Percentiles rank a stretch among this genome's conserved stretches.
phyloP scores from a whole-genome alignment of 2,329 filamentous ascomycete genomes.

The Diaporthe citri region DNA sequence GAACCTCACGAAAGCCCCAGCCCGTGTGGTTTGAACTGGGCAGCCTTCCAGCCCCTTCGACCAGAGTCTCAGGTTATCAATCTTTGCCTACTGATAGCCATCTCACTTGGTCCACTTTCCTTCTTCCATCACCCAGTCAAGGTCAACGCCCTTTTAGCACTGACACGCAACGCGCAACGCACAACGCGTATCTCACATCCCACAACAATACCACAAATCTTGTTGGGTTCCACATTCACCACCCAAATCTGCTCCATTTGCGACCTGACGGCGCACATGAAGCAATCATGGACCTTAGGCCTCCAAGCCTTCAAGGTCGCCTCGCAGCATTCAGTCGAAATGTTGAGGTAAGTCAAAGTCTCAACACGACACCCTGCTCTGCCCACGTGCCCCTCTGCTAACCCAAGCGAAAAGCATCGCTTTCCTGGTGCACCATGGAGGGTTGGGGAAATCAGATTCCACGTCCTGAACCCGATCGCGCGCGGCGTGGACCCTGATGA shows the following conservation, averaged over 20 bases:
- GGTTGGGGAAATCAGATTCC: neutral
- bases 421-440: neutral
- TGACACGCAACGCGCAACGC: neutral
- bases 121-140: neutral
- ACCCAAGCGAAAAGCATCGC: neutral
- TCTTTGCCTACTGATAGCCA: neutral
- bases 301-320: neutral
- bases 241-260: neutral
- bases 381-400: neutral
- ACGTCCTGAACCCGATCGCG: neutral
- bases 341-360: neutral
- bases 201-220: neutral
- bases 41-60: neutral
- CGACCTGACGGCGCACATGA: neutral
- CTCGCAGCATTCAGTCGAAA: neutral
- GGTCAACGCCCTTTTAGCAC: neutral
- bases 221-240: neutral
- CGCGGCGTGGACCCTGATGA: neutral
- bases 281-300: neutral
- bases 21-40: neutral
- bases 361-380: neutral
- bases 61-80: neutral
- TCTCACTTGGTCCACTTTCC: neutral
- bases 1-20: neutral
- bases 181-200: neutral